Base-by-base conservation (phyloP, 176 grass and related monocot species). In the Carex pumila region DNA sequence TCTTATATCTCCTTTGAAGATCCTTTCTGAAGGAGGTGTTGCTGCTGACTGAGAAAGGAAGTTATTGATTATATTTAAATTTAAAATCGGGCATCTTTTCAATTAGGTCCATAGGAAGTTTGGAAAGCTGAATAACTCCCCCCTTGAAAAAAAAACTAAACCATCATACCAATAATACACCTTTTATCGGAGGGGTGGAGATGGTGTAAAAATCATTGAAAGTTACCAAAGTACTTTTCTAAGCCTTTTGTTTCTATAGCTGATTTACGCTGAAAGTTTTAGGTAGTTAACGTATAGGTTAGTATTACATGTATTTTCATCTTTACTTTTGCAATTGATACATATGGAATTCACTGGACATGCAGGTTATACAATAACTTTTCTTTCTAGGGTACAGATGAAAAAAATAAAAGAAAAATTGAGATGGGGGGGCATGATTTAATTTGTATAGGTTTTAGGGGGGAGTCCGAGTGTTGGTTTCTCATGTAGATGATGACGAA, bases 1-100 rank as follows among this genome's bases (percentile, higher is more conserved):
- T 3, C 14, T 12, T 62, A 31, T 10, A 84, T 94, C 62, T 85
- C 85, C 25, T 87, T 90, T 87, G 88, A 93, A 60, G 30, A 75
- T 45, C 61, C 83, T 43, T 36, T 85, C 7, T 34, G 25, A 78
- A 78, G 34, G 7, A 34, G 50, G 57, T 78, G 50, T 13, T 45
- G 18, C 15, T 71, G 37, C 52, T 78, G 22, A 78, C 25, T 34
- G 52, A 12, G 5, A 7, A 57, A 11, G 25, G 52, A 78, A 57
- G 50, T 78, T 77, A 25, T 57, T 6, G 14, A 32, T 29, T 14
- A 17, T 7, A 78, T 78, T 77, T 57, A 57, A 78, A 12, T 78
- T 56, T 2, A 31, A 31, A 78, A 57, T 6, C 0, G 25, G 52
- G 50, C 21, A 55, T 54, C 25, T 78, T 17, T 78, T 56, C 73